A percentile compares a stretch with the other conserved stretches of the same genome.
Evolutionary conservation across 1,284 basidiomycete genomes (phyloP).

Genomic region (Sutorius eximius): DNA sequence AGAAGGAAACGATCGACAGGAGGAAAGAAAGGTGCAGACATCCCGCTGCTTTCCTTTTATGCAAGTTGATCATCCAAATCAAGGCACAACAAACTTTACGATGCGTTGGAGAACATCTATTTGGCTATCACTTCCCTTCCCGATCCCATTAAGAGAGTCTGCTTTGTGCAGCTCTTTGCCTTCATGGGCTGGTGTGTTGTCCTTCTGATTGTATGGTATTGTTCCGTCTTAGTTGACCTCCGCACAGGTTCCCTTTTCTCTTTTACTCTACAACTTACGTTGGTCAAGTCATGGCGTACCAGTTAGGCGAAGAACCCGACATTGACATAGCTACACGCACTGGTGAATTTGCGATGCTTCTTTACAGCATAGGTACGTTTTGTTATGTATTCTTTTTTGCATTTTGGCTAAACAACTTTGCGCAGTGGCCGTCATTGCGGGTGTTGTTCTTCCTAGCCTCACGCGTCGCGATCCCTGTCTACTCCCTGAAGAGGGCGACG

Average conservation of each 20-base stretch:
- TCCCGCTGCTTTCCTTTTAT: neutral
- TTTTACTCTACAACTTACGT: slow-evolving; percentile 95
- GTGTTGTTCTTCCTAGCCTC: slow-evolving; percentile 80
- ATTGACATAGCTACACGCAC: slow-evolving; percentile 79
- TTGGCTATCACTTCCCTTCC: slow-evolving; percentile 75
- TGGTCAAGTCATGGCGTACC: slow-evolving; percentile 85
- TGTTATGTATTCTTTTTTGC: neutral
- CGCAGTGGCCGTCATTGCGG: slow-evolving; percentile 83
- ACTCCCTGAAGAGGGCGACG: slow-evolving; percentile 67
- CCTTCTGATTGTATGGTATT: neutral
- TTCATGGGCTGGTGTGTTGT: slow-evolving; percentile 85
- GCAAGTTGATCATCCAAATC: slow-evolving; percentile 7
- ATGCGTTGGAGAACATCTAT: slow-evolving; percentile 77
- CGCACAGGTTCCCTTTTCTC: slow-evolving; percentile 85
- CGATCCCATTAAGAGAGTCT: slow-evolving; percentile 81
- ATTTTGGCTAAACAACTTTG: slow-evolving; percentile 6
- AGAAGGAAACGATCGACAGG: slow-evolving; percentile 58
- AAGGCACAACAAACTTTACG: slow-evolving; percentile 48
- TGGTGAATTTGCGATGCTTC: slow-evolving; percentile 87
- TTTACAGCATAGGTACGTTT: slow-evolving; percentile 80
- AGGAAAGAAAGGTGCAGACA: slow-evolving; percentile 44
- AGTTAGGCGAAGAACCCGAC: slow-evolving; percentile 71
- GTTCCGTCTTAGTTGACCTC: neutral
- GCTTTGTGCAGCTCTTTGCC: slow-evolving; percentile 87
- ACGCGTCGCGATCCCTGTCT: slow-evolving; percentile 77